Evolutionary conservation across 208 protist species (phyloP), one percentile per base, ranked within the genome.

Genomic region (Trypanosoma scelopori): DNA sequence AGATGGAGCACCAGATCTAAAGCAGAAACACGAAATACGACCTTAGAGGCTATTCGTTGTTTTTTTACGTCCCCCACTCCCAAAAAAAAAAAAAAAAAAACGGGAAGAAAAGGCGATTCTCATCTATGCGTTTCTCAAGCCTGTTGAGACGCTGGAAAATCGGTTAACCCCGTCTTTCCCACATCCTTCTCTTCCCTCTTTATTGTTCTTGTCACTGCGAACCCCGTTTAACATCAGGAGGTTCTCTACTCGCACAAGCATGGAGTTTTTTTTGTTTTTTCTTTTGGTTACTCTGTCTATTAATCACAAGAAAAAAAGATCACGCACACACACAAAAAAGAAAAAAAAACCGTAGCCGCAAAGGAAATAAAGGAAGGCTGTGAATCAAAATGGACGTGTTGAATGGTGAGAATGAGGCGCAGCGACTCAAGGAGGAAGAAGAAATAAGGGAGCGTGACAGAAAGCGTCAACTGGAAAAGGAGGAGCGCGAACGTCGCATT

Each of bases 361-460:
- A 11, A 4, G 37, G 2, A 56, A 49, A 27, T 18, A 27, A 28
- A 37, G 25, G 35, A 66, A 9, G 23, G 28, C 6, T 16, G 20
- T 16, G 20, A 39, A 1, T 16, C n/a, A 35, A 16, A 9, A 70
- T 70, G 64, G 64, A 70, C 16, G 0, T 35, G 0, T 77, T 88
- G 74, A 71, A 82, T 9, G 58, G 53, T 13, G 56, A 72, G 16
- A 69, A 60, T 15, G 80, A 87, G 39, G 79, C 76, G 30, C 75
- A 92, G 63, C 69, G 71, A 16, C 70, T 74, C 35, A 81, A 85
- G 61, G 87, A 94, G 75, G 92, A 97, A 70, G 74, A 74, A 12
- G 92, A 95, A 51, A 92, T 93, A 39, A 85, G 77, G 32, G 79
- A 85, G 69, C 85, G 92, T 16, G 92, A 95, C 61, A 55, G 55